These are phyloP conservation scores for Hortiboletus rubellus DNA, from an alignment of 1,284 basidiomycete species.

Conservation along the genomic window DNA sequence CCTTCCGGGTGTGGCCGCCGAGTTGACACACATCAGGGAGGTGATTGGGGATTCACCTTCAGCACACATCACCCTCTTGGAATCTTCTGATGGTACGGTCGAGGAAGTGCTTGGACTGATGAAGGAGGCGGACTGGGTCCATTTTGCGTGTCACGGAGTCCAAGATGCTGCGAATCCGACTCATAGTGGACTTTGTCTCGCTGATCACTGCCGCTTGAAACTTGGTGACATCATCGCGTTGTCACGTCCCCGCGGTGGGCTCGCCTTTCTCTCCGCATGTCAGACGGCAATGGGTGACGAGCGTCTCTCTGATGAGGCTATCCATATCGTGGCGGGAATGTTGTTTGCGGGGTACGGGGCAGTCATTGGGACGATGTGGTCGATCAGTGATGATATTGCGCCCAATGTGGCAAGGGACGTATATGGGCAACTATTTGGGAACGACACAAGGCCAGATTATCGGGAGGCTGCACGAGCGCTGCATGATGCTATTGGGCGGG, in stretches of 20 bases:
- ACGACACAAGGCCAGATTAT: neutral
- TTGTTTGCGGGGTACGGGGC: constrained; percentile 9
- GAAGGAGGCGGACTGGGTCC: constrained; percentile 11
- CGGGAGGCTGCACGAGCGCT: neutral
- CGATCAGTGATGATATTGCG: constrained; percentile 12
- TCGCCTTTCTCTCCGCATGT: constrained; percentile 13
- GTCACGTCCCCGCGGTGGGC: constrained; percentile 9
- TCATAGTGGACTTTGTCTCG: too few relatives aligned
- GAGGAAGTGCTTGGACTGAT: constrained; percentile 8
- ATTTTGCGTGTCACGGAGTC: constrained; percentile 2
- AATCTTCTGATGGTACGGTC: constrained; percentile 9
- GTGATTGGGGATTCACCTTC: neutral
- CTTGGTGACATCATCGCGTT: too few relatives aligned
- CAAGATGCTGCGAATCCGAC: too few relatives aligned
- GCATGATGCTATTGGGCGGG: constrained; percentile 1
- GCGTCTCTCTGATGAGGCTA: constrained; percentile 4
- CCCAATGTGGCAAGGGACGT: constrained; percentile 7
- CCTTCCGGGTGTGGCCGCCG: constrained; percentile 3
- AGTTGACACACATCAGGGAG: constrained; percentile 5
- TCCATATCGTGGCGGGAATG: constrained; percentile 11
- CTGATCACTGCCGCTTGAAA: too few relatives aligned
- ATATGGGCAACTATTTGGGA: neutral
- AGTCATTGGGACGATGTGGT: constrained; percentile 15
- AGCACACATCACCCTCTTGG: neutral
- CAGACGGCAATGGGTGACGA: constrained; percentile 13